Percentiles rank a stretch among this genome's conserved stretches.
Evolutionary conservation across 2,329 filamentous ascomycete genomes (phyloP).

Genomic region (Leptographium radiaticola): DNA sequence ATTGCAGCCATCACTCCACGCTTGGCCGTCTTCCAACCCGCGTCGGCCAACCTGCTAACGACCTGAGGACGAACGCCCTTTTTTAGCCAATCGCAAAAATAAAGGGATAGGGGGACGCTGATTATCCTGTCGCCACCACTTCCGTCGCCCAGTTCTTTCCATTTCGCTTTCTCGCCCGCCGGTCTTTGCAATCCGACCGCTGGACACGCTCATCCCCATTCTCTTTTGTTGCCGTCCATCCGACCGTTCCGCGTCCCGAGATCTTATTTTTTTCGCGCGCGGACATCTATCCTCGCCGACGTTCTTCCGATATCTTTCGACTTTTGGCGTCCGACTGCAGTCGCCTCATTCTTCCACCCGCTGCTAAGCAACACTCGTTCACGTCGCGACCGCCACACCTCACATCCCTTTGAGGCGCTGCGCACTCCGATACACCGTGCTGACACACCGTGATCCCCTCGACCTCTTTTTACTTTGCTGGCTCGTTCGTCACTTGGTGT

Average conservation of each 20-base stretch:
- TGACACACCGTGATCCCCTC: not conserved
- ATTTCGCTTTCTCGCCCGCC: not conserved
- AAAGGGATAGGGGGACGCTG: not conserved
- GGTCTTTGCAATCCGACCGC: not conserved
- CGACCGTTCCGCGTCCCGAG: not conserved
- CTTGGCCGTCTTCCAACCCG: not conserved
- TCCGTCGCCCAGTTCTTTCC: not conserved
- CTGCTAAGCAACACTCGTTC: not conserved
- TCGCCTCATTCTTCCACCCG: not conserved
- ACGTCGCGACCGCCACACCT: not conserved
- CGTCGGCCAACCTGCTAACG: not conserved
- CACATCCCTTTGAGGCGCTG: not conserved
- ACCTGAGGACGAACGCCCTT: not conserved
- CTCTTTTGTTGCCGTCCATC: not conserved
- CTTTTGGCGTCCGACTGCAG: not conserved
- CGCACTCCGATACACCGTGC: not conserved
- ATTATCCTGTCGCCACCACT: not conserved
- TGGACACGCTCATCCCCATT: not conserved
- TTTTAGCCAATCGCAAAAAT: not conserved
- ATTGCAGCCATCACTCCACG: not conserved
- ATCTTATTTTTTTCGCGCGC: not conserved
- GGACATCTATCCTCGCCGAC: not conserved
- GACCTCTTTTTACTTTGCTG: not conserved
- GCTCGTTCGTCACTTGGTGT: not conserved
- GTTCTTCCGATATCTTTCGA: not conserved